A percentile compares a stretch with the other conserved stretches of the same genome.
Evolutionary conservation across 2,329 filamentous ascomycete genomes (phyloP).

Genomic region (Microcyclosporella mali): DNA sequence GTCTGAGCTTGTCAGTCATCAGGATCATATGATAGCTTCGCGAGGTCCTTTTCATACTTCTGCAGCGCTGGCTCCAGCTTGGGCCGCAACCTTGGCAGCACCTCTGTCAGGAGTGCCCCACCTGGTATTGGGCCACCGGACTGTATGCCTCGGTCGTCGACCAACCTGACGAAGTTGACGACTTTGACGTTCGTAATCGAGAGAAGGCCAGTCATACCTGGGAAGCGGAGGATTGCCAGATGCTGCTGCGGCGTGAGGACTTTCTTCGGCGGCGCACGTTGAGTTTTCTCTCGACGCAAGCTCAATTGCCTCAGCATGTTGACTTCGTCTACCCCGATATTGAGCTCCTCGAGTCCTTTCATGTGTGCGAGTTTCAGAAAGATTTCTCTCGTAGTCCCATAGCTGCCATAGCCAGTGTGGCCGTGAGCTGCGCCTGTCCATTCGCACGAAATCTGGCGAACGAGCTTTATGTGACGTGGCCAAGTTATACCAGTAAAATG

Average conservation of each 20-base stretch:
- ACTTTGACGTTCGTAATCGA: conserved; percentile 10
- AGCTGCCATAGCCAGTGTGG: neutral
- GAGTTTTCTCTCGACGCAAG: neutral
- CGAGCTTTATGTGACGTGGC: conserved; percentile 6
- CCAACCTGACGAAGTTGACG: conserved; percentile 19
- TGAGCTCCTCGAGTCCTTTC: conserved; percentile 19
- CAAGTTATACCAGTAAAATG: neutral
- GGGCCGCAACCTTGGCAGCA: conserved; percentile 19
- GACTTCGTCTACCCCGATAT: conserved; percentile 23
- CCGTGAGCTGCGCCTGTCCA: conserved; percentile 1
- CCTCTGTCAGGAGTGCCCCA: conserved; percentile 24
- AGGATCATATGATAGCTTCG: neutral
- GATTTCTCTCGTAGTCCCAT: neutral
- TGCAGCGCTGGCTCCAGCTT: neutral
- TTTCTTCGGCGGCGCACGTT: neutral
- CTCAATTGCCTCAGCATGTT: conserved; percentile 12
- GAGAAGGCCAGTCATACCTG: conserved; percentile 20
- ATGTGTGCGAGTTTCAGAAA: conserved; percentile 7
- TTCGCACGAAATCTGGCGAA: conserved; percentile 5
- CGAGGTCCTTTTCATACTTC: neutral
- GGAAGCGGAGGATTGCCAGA: conserved; percentile 11
- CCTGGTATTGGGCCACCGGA: conserved; percentile 24
- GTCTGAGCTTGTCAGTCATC: neutral
- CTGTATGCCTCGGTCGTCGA: conserved; percentile 1
- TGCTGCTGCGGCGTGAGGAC: conserved; percentile 13